phyloP scores from a whole-genome alignment of 352 stramenopile species.

The Phytophthora kernoviae region DNA sequence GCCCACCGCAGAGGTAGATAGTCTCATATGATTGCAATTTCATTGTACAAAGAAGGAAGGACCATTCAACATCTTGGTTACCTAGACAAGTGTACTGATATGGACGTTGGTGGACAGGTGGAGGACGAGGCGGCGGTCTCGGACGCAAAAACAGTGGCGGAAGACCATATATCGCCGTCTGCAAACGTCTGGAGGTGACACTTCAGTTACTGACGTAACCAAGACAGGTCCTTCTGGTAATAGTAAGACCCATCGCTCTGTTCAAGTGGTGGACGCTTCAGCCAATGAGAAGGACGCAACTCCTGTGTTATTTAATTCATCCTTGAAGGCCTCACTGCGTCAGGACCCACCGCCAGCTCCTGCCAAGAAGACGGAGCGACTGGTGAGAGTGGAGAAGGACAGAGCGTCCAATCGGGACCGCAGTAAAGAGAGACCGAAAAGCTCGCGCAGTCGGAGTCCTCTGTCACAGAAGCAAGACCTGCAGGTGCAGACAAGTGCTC shows the following conservation, averaged over 20 bases:
- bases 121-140: constrained; percentile 28
- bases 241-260: constrained; percentile 11
- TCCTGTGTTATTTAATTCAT: constrained; percentile 48
- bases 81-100: neutral
- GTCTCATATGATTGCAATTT: neutral
- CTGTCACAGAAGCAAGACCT: constrained; percentile 19
- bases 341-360: constrained; percentile 14
- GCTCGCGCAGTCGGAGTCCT: constrained; percentile 3
- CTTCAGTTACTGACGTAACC: neutral
- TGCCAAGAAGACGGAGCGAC: constrained; percentile 25
- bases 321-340: constrained; percentile 44
- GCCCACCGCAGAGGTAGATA: constrained; percentile 31
- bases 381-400: constrained; percentile 21
- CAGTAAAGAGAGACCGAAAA: constrained; percentile 16
- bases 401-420: neutral
- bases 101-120: constrained; percentile 24
- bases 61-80: constrained; percentile 11
- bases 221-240: constrained; percentile 1
- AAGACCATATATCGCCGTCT: constrained; percentile 49
- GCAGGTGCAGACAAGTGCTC: constrained; percentile 30
- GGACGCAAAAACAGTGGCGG: constrained; percentile 30
- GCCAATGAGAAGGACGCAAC: constrained; percentile 8
- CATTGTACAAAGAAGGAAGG: neutral
- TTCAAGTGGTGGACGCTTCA: constrained; percentile 28
- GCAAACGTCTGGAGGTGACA: constrained; percentile 24